Percentiles rank a stretch among this genome's conserved stretches.
phyloP scores from a whole-genome alignment of 331 rosid genomes.

The Quercus phellos region DNA sequence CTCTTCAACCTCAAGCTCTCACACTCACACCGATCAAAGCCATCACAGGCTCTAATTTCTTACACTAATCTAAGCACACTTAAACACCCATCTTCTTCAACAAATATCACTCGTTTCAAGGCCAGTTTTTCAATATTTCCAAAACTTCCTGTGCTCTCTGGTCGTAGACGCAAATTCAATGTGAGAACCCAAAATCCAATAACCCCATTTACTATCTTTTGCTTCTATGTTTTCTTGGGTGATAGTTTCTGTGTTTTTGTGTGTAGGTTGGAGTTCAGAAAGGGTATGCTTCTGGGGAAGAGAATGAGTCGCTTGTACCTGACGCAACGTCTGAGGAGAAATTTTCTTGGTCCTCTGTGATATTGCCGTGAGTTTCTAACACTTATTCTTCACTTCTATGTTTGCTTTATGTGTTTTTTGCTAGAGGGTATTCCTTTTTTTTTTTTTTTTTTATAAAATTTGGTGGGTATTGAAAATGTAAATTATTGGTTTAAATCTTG shows the following conservation, averaged over 20 bases:
- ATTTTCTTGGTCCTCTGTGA: conserved; percentile 69
- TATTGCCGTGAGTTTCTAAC: conserved; percentile 69
- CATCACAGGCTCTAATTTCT: conserved; percentile 22
- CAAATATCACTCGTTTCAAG: conserved; percentile 17
- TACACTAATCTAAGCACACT: conserved; percentile 16
- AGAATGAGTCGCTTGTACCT: conserved; percentile 44
- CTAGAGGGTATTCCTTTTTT: neutral
- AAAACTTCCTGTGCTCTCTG: conserved; percentile 17
- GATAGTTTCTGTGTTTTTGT: conserved; percentile 7
- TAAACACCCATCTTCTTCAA: conserved; percentile 12
- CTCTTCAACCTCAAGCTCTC: conserved; percentile 33
- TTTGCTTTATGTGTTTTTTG: neutral
- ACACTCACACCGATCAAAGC: conserved; percentile 16
- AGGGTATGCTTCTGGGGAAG: conserved; percentile 49
- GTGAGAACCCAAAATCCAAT: conserved; percentile 30
- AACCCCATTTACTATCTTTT: conserved; percentile 21
- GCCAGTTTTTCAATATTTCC: conserved; percentile 23
- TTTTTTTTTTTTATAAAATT: neutral
- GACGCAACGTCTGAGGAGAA: conserved; percentile 49
- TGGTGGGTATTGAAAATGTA: neutral
- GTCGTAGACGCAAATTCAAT: conserved; percentile 36
- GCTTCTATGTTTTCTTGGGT: conserved; percentile 17
- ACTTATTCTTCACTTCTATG: conserved; percentile 2
- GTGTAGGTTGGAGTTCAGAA: conserved; percentile 59
- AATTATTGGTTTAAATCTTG: neutral